These are phyloP conservation scores for Peniophora sp. DNA, from an alignment of 1,284 basidiomycete species.

Conservation along the genomic window DNA sequence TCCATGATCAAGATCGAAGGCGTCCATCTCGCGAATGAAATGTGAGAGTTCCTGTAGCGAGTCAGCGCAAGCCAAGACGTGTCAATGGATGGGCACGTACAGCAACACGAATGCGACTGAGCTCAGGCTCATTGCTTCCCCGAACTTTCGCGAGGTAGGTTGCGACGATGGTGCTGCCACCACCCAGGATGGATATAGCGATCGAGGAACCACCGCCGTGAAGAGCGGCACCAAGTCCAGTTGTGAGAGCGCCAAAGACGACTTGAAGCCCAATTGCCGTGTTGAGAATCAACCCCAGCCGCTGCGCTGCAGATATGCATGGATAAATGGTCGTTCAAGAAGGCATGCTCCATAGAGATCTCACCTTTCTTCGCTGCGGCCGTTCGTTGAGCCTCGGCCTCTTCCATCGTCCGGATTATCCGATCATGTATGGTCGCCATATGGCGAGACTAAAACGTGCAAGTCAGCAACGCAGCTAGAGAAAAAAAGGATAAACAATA, in stretches of 20 bases:
- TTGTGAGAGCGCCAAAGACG: slow-evolving; percentile 58
- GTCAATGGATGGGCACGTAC: slow-evolving; percentile 20
- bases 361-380: slow-evolving; percentile 18
- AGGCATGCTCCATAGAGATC: not conserved
- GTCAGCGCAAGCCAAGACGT: too few species aligned
- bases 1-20: slow-evolving; percentile 51
- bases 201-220: slow-evolving; percentile 23
- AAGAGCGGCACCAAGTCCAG: slow-evolving; percentile 48
- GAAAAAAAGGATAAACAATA: not conserved
- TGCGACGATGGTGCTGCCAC: slow-evolving; percentile 54
- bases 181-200: slow-evolving; percentile 32
- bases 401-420: slow-evolving; percentile 21
- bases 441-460: not conserved
- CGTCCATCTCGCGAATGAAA: slow-evolving; percentile 51
- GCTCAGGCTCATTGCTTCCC: slow-evolving; percentile 60
- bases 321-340: too few species aligned
- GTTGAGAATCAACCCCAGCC: slow-evolving; percentile 34
- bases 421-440: slow-evolving; percentile 21
- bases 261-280: slow-evolving; percentile 48
- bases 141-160: slow-evolving; percentile 63
- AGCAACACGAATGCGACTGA: slow-evolving; percentile 40
- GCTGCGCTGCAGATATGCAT: too few species aligned
- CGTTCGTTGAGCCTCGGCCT: slow-evolving; percentile 18
- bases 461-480: too few species aligned
- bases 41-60: slow-evolving; percentile 32